phyloP scores from a whole-genome alignment of 164 flowering plant genomes.

The Berberis thunbergii region DNA sequence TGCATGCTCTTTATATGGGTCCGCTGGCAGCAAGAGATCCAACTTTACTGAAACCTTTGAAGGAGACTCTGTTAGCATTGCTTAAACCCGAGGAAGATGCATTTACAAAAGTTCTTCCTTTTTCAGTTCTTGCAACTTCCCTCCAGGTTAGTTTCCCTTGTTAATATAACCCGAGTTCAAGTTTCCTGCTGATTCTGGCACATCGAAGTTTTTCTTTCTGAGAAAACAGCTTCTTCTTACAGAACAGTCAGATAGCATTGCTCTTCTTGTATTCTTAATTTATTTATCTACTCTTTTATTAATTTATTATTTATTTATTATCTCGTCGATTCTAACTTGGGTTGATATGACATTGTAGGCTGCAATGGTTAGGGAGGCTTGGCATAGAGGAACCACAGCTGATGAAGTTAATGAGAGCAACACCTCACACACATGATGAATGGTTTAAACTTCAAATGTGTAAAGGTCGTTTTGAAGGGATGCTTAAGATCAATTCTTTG shows the following conservation, averaged over 20 bases:
- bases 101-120: slow-evolving; percentile 47
- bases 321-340: not conserved
- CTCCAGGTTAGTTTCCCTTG: slow-evolving; percentile 53
- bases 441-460: slow-evolving; percentile 97
- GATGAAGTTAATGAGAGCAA: slow-evolving; percentile 84
- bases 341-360: slow-evolving; percentile 32
- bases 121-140: slow-evolving; percentile 73
- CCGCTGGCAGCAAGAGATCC: slow-evolving; percentile 77
- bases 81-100: slow-evolving; percentile 61
- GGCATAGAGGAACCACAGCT: slow-evolving; percentile 95
- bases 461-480: slow-evolving; percentile 80
- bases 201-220: too few species aligned
- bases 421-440: slow-evolving; percentile 74
- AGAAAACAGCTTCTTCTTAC: too few species aligned
- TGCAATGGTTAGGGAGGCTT: slow-evolving; percentile 69
- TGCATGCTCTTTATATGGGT: slow-evolving; percentile 73
- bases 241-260: too few species aligned
- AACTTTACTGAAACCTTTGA: slow-evolving; percentile 71
- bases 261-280: not conserved
- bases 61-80: slow-evolving; percentile 80
- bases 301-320: too few species aligned
- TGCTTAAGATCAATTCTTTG: slow-evolving; percentile 64
- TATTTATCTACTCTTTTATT: not conserved
- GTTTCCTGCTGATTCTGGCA: too few species aligned
- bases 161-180: not conserved